These are phyloP conservation scores for Prunus campanulata DNA, from an alignment of 306 rosid genomes.

Conservation along the genomic window DNA sequence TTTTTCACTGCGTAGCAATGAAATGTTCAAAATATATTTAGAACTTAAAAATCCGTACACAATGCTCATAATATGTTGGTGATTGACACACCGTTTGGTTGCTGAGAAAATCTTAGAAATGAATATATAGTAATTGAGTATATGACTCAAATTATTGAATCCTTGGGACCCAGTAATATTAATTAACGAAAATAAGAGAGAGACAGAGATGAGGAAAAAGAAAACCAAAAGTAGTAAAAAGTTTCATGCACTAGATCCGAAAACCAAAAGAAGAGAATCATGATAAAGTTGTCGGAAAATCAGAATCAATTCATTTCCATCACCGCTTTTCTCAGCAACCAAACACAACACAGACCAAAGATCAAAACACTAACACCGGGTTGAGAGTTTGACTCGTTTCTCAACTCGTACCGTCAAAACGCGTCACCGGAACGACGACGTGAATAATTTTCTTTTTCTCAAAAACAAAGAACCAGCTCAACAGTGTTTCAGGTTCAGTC, in stretches of 20 bases:
- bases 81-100: slow-evolving; percentile 8
- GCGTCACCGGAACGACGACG: neutral
- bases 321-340: slow-evolving; percentile 21
- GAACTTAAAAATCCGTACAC: neutral
- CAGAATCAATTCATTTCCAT: neutral
- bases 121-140: neutral
- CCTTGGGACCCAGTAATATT: slow-evolving; percentile 18
- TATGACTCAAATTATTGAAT: neutral
- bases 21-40: neutral
- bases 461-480: neutral
- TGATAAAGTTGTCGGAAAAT: slow-evolving; percentile 2
- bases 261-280: slow-evolving; percentile 12
- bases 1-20: slow-evolving; percentile 12
- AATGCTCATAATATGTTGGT: neutral
- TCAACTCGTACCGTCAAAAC: slow-evolving; percentile 4
- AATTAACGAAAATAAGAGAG: neutral
- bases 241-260: slow-evolving; percentile 26
- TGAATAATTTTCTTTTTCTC: neutral
- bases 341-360: slow-evolving; percentile 16
- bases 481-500: neutral
- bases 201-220: neutral
- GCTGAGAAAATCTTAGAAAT: slow-evolving; percentile 16
- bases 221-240: slow-evolving; percentile 9
- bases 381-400: slow-evolving; percentile 11
- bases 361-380: neutral